These are phyloP conservation scores for Talaromyces adpressus DNA, from an alignment of 495 filamentous ascomycete genomes.

Conservation along the genomic window DNA sequence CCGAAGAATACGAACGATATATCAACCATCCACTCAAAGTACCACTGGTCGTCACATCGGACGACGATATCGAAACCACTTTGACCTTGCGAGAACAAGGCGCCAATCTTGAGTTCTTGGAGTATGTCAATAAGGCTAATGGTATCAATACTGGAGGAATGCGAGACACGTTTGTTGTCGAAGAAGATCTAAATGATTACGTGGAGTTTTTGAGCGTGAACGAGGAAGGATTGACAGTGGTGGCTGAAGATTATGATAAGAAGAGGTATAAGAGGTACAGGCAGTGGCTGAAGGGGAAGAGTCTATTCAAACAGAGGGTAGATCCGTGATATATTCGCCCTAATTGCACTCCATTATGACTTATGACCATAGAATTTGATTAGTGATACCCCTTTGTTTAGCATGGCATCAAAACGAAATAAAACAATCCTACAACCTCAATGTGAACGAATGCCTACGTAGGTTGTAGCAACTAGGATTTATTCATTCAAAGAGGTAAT, in stretches of 20 bases:
- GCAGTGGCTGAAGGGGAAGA: conserved; percentile 90
- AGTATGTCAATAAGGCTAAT: conserved; percentile 56
- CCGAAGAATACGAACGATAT: conserved; percentile 84
- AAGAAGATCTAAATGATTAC: conserved; percentile 70
- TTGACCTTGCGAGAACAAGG: conserved; percentile 29
- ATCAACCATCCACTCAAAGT: conserved; percentile 85
- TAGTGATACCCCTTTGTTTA: conserved; percentile 1
- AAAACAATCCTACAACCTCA: not conserved
- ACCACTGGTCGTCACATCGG: conserved; percentile 75
- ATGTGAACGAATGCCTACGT: not conserved
- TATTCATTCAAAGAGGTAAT: not conserved
- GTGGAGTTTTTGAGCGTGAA: conserved; percentile 64
- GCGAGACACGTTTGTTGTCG: conserved; percentile 26
- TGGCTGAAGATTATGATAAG: conserved; percentile 73
- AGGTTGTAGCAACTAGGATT: not conserved
- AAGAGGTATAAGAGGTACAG: conserved; percentile 94
- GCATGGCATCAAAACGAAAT: not conserved
- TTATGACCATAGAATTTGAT: conserved; percentile 3
- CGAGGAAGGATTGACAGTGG: conserved; percentile 83
- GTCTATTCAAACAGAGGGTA: conserved; percentile 83
- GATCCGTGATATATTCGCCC: conserved; percentile 37
- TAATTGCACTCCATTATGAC: not conserved
- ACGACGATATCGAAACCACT: conserved; percentile 43
- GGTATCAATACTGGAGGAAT: conserved; percentile 15
- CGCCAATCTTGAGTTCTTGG: conserved; percentile 59